A percentile compares a stretch with the other conserved stretches of the same genome.
These are phyloP conservation scores for Fusarium nodosum DNA, from an alignment of 2,329 filamentous ascomycete species.

Conservation along the genomic window DNA sequence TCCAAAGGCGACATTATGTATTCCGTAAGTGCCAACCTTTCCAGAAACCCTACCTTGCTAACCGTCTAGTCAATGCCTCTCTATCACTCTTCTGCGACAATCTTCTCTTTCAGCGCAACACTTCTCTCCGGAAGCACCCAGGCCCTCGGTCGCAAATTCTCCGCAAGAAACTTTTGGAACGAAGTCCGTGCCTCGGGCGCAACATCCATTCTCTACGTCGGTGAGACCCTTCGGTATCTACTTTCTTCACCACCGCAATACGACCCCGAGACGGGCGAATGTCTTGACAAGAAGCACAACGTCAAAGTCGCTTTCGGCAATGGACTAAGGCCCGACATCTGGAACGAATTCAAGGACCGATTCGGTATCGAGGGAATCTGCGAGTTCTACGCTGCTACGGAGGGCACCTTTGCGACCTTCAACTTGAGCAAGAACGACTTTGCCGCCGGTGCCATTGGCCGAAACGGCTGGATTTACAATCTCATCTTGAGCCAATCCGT, in stretches of 20 bases:
- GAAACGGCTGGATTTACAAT: conserved; percentile 73
- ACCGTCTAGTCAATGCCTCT: conserved; percentile 80
- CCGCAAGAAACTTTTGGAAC: conserved; percentile 80
- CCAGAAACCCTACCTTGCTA: neutral
- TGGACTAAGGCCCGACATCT: conserved; percentile 86
- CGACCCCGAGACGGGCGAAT: conserved; percentile 74
- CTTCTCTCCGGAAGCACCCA: conserved; percentile 74
- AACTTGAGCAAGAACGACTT: conserved; percentile 82
- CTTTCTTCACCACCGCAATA: conserved; percentile 74
- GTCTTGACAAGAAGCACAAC: conserved; percentile 78
- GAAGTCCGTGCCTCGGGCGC: conserved; percentile 79
- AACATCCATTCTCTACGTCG: conserved; percentile 87
- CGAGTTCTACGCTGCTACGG: conserved; percentile 86
- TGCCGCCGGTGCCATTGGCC: conserved; percentile 81
- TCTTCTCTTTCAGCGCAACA: conserved; percentile 76
- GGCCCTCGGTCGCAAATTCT: conserved; percentile 82
- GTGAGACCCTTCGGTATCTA: conserved; percentile 87
- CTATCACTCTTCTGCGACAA: conserved; percentile 83
- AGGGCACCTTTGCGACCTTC: conserved; percentile 77
- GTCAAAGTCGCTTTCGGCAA: conserved; percentile 87
- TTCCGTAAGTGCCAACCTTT: conserved; percentile 65
- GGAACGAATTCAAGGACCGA: conserved; percentile 84
- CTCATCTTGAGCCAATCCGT: conserved; percentile 65
- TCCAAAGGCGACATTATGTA: conserved; percentile 77
- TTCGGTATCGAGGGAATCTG: conserved; percentile 80